A percentile compares a stretch with the other conserved stretches of the same genome.
phyloP scores from a whole-genome alignment of 1,284 basidiomycete species.

The Boletus semigastroideus region DNA sequence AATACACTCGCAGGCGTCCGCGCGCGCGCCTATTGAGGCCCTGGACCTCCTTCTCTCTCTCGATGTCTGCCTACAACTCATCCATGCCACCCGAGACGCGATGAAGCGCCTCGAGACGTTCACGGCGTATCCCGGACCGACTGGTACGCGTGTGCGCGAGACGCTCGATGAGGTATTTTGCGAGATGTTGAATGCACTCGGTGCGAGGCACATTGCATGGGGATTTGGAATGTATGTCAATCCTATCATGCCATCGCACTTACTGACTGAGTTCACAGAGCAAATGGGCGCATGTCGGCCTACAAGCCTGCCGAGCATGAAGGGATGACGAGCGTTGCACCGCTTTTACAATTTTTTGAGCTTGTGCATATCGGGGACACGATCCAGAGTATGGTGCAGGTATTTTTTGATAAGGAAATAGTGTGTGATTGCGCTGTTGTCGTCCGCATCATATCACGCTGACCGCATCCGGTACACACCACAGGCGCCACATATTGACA shows the following conservation, averaged over 20 bases:
- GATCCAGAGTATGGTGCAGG: constrained; percentile 96
- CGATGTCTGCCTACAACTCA: constrained; percentile 88
- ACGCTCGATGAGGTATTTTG: constrained; percentile 94
- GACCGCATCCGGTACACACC: not conserved
- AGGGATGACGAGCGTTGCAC: constrained; percentile 78
- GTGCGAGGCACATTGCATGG: constrained; percentile 79
- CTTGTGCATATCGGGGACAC: constrained; percentile 97
- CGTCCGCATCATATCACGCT: not conserved
- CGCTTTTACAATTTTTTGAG: constrained; percentile 96
- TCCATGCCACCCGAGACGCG: constrained; percentile 88
- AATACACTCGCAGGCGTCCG: not conserved
- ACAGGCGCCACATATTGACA: constrained; percentile 83
- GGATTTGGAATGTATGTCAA: constrained; percentile 76
- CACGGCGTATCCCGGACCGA: constrained; percentile 78
- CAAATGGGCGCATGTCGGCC: constrained; percentile 81
- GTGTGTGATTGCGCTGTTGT: constrained; percentile 38
- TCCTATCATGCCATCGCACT: not conserved
- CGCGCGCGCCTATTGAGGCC: constrained; percentile 4
- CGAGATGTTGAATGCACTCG: constrained; percentile 75
- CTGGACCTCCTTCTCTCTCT: constrained; percentile 90
- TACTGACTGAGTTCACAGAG: constrained; percentile 43
- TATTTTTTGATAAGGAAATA: constrained; percentile 96
- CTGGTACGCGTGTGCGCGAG: constrained; percentile 79
- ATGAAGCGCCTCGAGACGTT: constrained; percentile 94
- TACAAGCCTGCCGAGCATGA: constrained; percentile 87